Base-by-base conservation (phyloP, 768 basidiomycete species). In the Leccinum aurantiacum region DNA sequence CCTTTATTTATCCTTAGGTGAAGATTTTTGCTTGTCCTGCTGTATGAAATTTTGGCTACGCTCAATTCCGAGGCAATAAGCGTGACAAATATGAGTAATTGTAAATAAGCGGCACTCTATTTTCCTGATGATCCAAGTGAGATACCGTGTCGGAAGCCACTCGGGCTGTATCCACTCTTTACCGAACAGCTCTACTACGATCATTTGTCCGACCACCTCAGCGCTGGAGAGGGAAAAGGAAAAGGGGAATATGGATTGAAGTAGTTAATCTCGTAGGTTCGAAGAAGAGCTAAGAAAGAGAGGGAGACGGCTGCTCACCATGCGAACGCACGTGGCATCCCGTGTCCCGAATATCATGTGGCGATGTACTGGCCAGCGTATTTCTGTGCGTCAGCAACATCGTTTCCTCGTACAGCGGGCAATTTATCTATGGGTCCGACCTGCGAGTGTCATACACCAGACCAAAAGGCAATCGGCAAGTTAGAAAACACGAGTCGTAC, bases 321-420 rank as follows among this genome's bases (percentile, higher is more conserved):
- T 31, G 82, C 84, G 69, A 81, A 91, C 0, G 87, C 84, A 5
- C 88, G 83, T 4, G 90, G 84, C 89, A 93, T 92, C 0, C 91
- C 91, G 63, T 92, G 91, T 1, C 91, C 91, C 0, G 83, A 79
- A 65, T 84, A 91, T 3, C 90, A 90, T 0, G 86, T 90, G 7
- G 85, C 77, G 14, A 92, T 84, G 67, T 84, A 91, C 62, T 91
- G 90, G 0, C 88, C 87, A 7, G 77, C 65, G 58, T 78, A 79
- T 41, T 41, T 41, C 9, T 41, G 17, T 4, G 38, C 1, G 1
- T 65, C 57, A 6, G 68, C 65, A 5, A 54, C 57, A n/a, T 70
- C 59, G 8, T 59, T 56, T 1, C 63, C 62, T 10, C 66, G 66
- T 29, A 7, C 33, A 1, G 27, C 44, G 8, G 68, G 52, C 13